These are phyloP conservation scores for Waitea zeae DNA, from an alignment of 1,284 basidiomycete species.

Conservation along the genomic window DNA sequence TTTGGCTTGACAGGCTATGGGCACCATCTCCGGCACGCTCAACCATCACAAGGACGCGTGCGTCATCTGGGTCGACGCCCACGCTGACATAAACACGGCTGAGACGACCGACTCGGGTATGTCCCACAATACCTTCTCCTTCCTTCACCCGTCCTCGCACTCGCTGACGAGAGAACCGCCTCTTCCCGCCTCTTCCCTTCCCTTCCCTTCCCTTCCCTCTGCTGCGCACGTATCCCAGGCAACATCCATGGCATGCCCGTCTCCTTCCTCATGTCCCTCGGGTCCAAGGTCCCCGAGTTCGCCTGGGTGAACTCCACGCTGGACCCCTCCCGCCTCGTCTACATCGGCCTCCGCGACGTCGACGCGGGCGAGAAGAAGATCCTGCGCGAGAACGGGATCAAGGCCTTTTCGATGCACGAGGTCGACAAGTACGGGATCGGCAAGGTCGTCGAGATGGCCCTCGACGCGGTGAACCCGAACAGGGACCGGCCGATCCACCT, in stretches of 20 bases:
- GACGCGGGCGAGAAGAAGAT: conserved; percentile 85
- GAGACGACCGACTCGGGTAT: conserved; percentile 69
- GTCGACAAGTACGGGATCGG: conserved; percentile 96
- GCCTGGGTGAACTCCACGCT: conserved; percentile 70
- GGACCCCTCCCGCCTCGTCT: conserved; percentile 63
- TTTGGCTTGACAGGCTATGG: too few species aligned
- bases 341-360: conserved; percentile 92
- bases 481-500: conserved; percentile 81
- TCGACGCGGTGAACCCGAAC: conserved; percentile 84
- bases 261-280: conserved; percentile 81
- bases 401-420: conserved; percentile 96
- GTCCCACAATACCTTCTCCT: too few species aligned
- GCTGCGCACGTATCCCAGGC: conserved; percentile 23
- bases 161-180: too few species aligned
- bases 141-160: neutral
- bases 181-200: too few species aligned
- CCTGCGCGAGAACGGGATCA: conserved; percentile 77
- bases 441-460: conserved; percentile 86
- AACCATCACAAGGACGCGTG: too few species aligned
- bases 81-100: conserved; percentile 91
- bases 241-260: conserved; percentile 98
- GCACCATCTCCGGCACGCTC: too few species aligned
- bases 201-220: neutral
- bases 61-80: conserved; percentile 89
- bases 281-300: conserved; percentile 38